These are phyloP conservation scores for Tuber microsphaerosporum DNA, from an alignment of 495 filamentous ascomycete species.

Conservation along the genomic window DNA sequence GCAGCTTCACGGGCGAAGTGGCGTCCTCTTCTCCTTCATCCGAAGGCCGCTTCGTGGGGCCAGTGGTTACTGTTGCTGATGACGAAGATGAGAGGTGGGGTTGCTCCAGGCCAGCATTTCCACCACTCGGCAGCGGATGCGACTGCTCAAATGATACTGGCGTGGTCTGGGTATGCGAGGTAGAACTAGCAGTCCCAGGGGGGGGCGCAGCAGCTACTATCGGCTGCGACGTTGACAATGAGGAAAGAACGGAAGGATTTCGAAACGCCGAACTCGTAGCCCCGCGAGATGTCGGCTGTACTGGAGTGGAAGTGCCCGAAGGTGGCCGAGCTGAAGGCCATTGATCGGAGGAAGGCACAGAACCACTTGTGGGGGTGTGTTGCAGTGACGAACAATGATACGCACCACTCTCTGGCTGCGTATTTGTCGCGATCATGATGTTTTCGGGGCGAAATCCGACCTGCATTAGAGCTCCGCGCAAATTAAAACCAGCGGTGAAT, in stretches of 20 bases:
- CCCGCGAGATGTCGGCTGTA: conserved; percentile 32
- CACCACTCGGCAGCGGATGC: conserved; percentile 15
- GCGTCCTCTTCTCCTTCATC: conserved; percentile 13
- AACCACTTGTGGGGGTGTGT: conserved; percentile 28
- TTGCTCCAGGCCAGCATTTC: background rate
- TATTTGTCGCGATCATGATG: conserved; percentile 41
- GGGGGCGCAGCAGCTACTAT: conserved; percentile 21
- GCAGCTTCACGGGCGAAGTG: conserved; percentile 29
- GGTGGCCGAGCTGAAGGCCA: conserved; percentile 29
- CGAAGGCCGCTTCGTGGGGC: conserved; percentile 31
- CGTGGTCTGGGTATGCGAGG: background rate
- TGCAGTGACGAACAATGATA: conserved; percentile 38
- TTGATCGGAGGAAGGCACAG: conserved; percentile 31
- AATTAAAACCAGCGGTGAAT: conserved; percentile 24
- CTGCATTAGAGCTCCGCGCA: conserved; percentile 35
- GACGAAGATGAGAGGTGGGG: conserved; percentile 14
- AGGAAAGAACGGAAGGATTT: conserved; percentile 29
- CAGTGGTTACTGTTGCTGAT: conserved; percentile 15
- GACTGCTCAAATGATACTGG: conserved; percentile 11
- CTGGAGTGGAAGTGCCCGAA: conserved; percentile 26
- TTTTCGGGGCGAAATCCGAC: conserved; percentile 42
- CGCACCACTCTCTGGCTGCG: conserved; percentile 39
- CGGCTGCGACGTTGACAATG: conserved; percentile 22
- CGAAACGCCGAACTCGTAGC: conserved; percentile 28
- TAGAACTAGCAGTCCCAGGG: background rate